phyloP scores from a whole-genome alignment of 148 eudicot species.

The Bassia scoparia region DNA sequence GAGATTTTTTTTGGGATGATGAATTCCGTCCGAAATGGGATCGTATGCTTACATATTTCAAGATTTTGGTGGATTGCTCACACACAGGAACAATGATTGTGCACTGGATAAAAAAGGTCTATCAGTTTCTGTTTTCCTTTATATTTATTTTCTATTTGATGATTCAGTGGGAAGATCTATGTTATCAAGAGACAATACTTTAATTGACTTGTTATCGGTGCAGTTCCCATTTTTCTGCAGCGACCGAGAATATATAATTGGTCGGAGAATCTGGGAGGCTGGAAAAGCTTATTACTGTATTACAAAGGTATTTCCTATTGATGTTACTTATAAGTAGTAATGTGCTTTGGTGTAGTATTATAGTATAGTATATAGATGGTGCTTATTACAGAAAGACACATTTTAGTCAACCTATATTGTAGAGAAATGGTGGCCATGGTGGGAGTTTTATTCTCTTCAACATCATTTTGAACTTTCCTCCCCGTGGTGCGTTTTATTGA shows the following conservation, averaged over 20 bases:
- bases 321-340: not conserved
- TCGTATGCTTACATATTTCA: constrained; percentile 74
- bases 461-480: no score
- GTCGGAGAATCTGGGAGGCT: constrained; percentile 94
- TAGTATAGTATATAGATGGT: no score
- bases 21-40: constrained; percentile 97
- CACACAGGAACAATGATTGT: constrained; percentile 61
- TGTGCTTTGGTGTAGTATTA: not conserved
- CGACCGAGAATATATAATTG: constrained; percentile 92
- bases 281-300: constrained; percentile 75
- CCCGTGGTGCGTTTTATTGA: no score
- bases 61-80: constrained; percentile 73
- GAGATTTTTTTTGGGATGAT: constrained; percentile 99
- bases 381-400: no score
- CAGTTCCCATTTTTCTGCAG: constrained; percentile 99
- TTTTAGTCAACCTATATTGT: not conserved
- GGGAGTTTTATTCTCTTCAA: no score
- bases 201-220: constrained; percentile 21
- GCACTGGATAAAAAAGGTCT: constrained; percentile 95
- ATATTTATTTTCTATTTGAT: not conserved
- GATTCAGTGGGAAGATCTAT: not conserved
- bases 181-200: not conserved
- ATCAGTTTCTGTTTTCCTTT: not conserved
- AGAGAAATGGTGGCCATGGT: no score
- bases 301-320: constrained; percentile 60